These are phyloP conservation scores for Acrocalymma vagum DNA, from an alignment of 2,329 filamentous ascomycete species.

Conservation along the genomic window DNA sequence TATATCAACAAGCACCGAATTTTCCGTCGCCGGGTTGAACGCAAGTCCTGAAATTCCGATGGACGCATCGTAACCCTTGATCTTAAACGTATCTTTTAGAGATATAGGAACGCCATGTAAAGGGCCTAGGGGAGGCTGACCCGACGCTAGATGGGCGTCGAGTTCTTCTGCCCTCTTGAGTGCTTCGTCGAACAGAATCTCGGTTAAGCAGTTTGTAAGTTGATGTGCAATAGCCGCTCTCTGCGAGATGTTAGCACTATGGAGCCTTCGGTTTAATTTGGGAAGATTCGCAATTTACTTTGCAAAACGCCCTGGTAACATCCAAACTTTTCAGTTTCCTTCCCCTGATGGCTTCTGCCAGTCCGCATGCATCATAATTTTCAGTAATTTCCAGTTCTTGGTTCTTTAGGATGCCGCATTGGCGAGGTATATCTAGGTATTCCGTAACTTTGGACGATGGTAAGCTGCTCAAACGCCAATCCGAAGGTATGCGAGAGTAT, in stretches of 20 bases:
- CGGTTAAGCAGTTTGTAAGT: slow-evolving; percentile 52
- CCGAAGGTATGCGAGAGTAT: slow-evolving; percentile 50
- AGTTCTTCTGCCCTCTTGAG: slow-evolving; percentile 43
- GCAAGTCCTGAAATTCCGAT: slow-evolving; percentile 53
- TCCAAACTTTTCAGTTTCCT: slow-evolving; percentile 46
- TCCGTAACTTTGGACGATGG: slow-evolving; percentile 33
- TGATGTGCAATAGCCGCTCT: slow-evolving; percentile 58
- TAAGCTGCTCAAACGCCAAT: slow-evolving; percentile 50
- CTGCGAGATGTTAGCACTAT: slow-evolving; percentile 20
- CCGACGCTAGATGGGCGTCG: slow-evolving; percentile 50
- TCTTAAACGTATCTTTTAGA: slow-evolving; percentile 60
- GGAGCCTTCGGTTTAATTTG: slow-evolving; percentile 2
- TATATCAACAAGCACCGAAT: slow-evolving; percentile 53
- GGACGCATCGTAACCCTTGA: slow-evolving; percentile 54
- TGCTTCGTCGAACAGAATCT: slow-evolving; percentile 48
- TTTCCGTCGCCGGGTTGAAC: slow-evolving; percentile 51
- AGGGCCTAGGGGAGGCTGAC: slow-evolving; percentile 52
- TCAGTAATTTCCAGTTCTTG: slow-evolving; percentile 66
- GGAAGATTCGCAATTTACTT: slow-evolving; percentile 34
- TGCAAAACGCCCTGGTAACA: slow-evolving; percentile 54
- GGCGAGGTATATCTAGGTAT: slow-evolving; percentile 58
- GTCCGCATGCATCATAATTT: slow-evolving; percentile 55
- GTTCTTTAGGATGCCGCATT: slow-evolving; percentile 60
- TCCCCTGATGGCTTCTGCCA: slow-evolving; percentile 46
- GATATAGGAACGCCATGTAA: slow-evolving; percentile 59